Conservation (phyloP, 176 grass and related monocot genomes). For the Guadua angustifolia region DNA sequence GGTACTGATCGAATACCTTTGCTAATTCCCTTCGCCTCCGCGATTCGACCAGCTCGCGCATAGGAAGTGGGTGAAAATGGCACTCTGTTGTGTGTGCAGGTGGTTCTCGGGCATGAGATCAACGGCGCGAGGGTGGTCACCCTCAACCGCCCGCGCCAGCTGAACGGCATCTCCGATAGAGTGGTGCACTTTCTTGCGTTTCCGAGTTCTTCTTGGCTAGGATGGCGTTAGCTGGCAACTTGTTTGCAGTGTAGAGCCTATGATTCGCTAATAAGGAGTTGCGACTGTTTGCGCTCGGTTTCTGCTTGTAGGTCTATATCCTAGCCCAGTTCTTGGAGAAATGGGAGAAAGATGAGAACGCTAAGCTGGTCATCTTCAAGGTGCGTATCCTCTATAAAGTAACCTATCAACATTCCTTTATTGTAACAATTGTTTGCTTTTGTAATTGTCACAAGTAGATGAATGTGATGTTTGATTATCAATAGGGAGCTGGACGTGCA, state of each 20-base stretch:
- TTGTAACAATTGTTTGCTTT: neutral
- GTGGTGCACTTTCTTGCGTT: conserved; percentile 54
- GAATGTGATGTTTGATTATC: conserved; percentile 35
- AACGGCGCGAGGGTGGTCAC: conserved; percentile 63
- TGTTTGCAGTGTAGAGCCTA: neutral
- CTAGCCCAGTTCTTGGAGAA: conserved; percentile 82
- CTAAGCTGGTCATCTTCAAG: conserved; percentile 86
- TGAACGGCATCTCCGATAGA: conserved; percentile 79
- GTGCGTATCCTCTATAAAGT: conserved; percentile 20
- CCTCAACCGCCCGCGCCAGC: conserved; percentile 89
- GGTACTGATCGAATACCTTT: conserved; percentile 37
- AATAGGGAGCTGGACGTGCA: conserved; percentile 76
- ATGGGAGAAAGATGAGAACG: conserved; percentile 90
- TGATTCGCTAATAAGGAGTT: neutral
- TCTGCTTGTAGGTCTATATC: conserved; percentile 66
- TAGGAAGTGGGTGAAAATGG: neutral
- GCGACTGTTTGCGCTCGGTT: neutral
- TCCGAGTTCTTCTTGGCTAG: neutral
- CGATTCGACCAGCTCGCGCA: neutral
- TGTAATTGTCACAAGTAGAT: neutral
- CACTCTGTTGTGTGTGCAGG: conserved; percentile 45
- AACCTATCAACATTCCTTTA: neutral
- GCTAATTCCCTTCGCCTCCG: neutral
- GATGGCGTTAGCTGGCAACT: neutral
- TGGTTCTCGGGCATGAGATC: conserved; percentile 77